A percentile compares a stretch with the other conserved stretches of the same genome.
phyloP scores from a whole-genome alignment of 495 filamentous ascomycete species.

The Penicillium soppii region DNA sequence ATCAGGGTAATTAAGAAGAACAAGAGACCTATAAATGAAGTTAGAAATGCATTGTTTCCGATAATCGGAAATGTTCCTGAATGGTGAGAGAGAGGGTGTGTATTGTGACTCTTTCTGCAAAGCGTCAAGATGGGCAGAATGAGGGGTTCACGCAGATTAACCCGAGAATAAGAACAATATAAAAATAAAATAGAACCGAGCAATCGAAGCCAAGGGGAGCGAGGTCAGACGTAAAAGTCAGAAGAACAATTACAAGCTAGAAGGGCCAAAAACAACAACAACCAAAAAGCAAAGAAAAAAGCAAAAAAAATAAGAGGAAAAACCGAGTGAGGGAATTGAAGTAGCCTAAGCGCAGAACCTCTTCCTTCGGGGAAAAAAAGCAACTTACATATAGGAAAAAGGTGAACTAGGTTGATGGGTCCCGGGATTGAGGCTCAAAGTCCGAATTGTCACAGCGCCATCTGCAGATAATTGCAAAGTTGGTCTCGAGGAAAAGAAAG shows the following conservation, averaged over 20 bases:
- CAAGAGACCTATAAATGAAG: neutral
- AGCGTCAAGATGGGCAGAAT: neutral
- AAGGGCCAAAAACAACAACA: too few relatives aligned
- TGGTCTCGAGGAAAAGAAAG: neutral
- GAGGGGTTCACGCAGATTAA: conserved; percentile 4
- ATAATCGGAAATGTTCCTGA: too few relatives aligned
- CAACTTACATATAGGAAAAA: conserved; percentile 9
- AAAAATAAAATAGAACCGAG: neutral
- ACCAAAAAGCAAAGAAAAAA: neutral
- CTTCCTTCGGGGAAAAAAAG: conserved; percentile 1
- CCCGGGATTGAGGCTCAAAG: conserved; percentile 11
- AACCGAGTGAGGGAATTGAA: neutral
- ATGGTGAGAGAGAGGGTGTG: too few relatives aligned
- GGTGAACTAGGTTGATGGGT: conserved; percentile 4
- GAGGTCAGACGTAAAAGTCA: neutral
- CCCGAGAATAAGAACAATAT: neutral
- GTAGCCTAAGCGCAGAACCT: neutral
- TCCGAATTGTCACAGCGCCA: conserved; percentile 11
- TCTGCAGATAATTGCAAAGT: conserved; percentile 7
- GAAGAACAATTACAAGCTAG: too few relatives aligned
- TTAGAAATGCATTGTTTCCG: neutral
- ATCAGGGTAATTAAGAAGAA: conserved; percentile 6
- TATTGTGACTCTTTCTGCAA: too few relatives aligned
- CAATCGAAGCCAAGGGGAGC: neutral
- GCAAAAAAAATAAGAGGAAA: neutral